These are phyloP conservation scores for Annulohypoxylon stygium DNA, from an alignment of 495 filamentous ascomycete species.

Conservation along the genomic window DNA sequence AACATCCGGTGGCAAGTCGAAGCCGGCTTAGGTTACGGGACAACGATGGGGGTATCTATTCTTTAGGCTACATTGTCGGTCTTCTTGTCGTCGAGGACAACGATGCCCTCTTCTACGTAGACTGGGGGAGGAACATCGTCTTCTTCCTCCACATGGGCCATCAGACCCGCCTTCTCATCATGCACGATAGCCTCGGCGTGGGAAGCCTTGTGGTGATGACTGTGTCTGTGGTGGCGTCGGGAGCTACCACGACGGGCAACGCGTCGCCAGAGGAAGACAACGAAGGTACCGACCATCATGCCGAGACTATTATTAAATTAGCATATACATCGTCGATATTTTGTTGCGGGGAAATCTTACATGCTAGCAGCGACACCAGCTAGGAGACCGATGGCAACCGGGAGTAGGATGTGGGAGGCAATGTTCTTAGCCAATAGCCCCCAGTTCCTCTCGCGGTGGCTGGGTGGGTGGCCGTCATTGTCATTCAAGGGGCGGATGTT, in stretches of 20 bases:
- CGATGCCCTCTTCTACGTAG: slow-evolving; percentile 51
- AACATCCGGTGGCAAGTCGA: neutral
- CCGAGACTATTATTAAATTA: slow-evolving; percentile 56
- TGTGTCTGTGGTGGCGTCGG: slow-evolving; percentile 46
- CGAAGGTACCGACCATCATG: slow-evolving; percentile 64
- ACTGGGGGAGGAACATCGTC: slow-evolving; percentile 54
- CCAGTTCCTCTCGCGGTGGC: slow-evolving; percentile 55
- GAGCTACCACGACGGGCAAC: slow-evolving; percentile 50
- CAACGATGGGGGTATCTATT: slow-evolving; percentile 35
- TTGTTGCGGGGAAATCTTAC: slow-evolving; percentile 50
- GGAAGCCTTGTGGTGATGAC: slow-evolving; percentile 49
- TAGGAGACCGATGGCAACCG: slow-evolving; percentile 64
- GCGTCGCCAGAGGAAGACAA: slow-evolving; percentile 61
- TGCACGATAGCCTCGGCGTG: slow-evolving; percentile 50
- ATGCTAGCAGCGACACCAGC: slow-evolving; percentile 66
- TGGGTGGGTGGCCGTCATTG: slow-evolving; percentile 39
- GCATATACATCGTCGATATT: neutral
- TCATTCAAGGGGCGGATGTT: slow-evolving; percentile 22
- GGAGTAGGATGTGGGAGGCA: slow-evolving; percentile 63
- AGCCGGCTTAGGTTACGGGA: neutral
- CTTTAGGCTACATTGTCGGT: slow-evolving; percentile 46
- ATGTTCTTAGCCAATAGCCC: slow-evolving; percentile 60
- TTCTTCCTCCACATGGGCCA: slow-evolving; percentile 54
- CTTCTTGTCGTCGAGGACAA: slow-evolving; percentile 48
- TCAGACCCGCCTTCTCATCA: slow-evolving; percentile 61